Conservation (phyloP, 306 rosid genomes). For the Pyrus communis region DNA sequence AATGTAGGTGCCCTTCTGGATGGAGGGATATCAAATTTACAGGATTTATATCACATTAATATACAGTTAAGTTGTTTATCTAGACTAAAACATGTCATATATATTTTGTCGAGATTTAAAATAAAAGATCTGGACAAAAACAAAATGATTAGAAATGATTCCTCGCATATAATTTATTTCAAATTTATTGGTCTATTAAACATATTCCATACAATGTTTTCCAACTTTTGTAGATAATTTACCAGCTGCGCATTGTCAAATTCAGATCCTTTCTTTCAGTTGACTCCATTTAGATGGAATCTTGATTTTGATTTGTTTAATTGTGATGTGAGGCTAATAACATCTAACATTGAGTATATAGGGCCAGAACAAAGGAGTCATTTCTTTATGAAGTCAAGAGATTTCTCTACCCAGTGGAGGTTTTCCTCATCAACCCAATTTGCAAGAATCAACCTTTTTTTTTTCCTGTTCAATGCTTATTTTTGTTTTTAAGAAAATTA, state of each 20-base stretch:
- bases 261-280: background rate
- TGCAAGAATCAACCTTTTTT: background rate
- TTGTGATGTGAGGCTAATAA: background rate
- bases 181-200: too few species aligned
- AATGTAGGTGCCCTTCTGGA: background rate
- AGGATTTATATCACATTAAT: too few species aligned
- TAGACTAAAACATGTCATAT: background rate
- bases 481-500: background rate
- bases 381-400: background rate
- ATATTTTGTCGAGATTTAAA: too few species aligned
- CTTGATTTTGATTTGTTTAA: background rate
- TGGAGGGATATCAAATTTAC: background rate
- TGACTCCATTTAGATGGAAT: background rate
- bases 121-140: too few species aligned
- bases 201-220: background rate
- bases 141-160: background rate
- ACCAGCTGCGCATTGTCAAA: background rate
- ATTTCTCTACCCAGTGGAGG: background rate
- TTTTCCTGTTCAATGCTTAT: background rate
- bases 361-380: constrained; percentile 1
- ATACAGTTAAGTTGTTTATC: too few species aligned
- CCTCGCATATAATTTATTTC: background rate
- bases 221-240: background rate
- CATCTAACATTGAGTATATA: background rate
- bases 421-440: constrained; percentile 4